These are phyloP conservation scores for Helichrysum umbraculigerum DNA, from an alignment of 129 eudicot species.

Conservation along the genomic window DNA sequence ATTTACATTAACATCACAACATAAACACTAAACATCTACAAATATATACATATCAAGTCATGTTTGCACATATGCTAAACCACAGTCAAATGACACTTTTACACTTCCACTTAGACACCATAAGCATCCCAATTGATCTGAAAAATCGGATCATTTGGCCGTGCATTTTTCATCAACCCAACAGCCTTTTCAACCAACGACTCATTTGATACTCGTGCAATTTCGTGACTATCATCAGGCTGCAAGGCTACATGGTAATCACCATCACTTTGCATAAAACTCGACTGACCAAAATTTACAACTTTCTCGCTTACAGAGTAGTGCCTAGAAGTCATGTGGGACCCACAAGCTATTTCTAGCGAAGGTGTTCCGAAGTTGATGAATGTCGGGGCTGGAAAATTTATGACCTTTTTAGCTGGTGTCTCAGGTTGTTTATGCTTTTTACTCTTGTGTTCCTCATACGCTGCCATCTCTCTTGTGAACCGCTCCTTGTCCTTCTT, in stretches of 20 bases:
- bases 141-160: constrained; percentile 41
- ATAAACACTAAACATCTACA: neutral
- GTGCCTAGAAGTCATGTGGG: constrained; percentile 14
- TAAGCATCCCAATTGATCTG: constrained; percentile 44
- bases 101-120: neutral
- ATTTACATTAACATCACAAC: neutral
- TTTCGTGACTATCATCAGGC: constrained; percentile 30
- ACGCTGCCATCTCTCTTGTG: constrained; percentile 49
- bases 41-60: neutral
- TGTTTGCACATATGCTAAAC: neutral
- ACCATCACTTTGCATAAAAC: constrained; percentile 11
- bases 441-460: constrained; percentile 24
- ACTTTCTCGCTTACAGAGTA: constrained; percentile 1
- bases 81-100: neutral
- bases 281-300: constrained; percentile 2
- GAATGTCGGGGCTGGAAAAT: constrained; percentile 1
- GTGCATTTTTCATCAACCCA: constrained; percentile 41
- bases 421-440: neutral
- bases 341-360: constrained; percentile 14
- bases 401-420: constrained; percentile 2
- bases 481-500: constrained; percentile 63
- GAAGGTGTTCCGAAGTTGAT: constrained; percentile 21
- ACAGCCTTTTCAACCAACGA: constrained; percentile 34
- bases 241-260: constrained; percentile 40
- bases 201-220: constrained; percentile 30